Base-by-base conservation (phyloP, 345 rosid genomes). In the Murraya koenigii region DNA sequence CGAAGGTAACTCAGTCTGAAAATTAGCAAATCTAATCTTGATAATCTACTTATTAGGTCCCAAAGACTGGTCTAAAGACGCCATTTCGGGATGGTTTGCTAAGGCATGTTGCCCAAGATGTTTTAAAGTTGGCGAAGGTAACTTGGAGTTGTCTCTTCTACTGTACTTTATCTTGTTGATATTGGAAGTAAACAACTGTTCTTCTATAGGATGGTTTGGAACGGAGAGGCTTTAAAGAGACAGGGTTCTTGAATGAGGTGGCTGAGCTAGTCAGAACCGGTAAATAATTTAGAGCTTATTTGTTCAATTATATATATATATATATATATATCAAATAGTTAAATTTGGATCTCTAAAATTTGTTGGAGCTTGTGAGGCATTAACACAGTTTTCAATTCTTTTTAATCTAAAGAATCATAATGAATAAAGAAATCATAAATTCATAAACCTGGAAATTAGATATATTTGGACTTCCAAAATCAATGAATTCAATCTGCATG, bases 191-290 rank as follows among this genome's bases (percentile, higher is more conserved):
- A 56, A 47, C 17, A 32, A 14, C 22, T 71, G 41, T 35, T 71
- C 68, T 77, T 71, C 71, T 84, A 80, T 86, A 94, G 99, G 98
- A 90, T 79, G 98, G 99, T 75, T 80, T 96, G 82, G 97, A 96
- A 85, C 91, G 97, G 36, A 86, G 98, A 85, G 99, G 99, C 59
- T 96, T 76, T 79, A 96, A 96, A 88, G 99, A 96, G 88, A 77
- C 88, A 1, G 93, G 95, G 11, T 94, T 96, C 90, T 84, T 96
- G 83, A 93, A 96, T 74, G 97, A 77, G 74, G 92, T 96, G 32
- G 72, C 84, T 59, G 95, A 94, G 79, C 95, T 96, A 80, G 98
- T 91, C 78, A 84, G 92, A 78, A 94, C 99, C 88, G 99, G 99
- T 96, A 82, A 76, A 59, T 62, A 28, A 20, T 63, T 22, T 10